Conservation (phyloP, 2,329 filamentous ascomycete genomes). For the Nannizziopsis barbatae region DNA sequence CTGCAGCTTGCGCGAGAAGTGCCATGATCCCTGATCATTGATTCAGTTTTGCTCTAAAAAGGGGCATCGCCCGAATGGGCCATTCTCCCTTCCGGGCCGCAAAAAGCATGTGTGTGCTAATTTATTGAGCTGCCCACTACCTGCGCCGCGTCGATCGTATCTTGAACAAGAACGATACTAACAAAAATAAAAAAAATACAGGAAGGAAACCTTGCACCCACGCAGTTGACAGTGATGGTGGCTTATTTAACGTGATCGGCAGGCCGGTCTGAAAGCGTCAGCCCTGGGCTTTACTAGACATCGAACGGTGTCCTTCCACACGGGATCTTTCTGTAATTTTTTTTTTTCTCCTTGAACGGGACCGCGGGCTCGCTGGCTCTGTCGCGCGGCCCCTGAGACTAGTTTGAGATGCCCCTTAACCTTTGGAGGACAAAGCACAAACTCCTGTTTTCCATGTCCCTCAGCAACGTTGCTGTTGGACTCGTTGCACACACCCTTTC, state of each 20-base stretch:
- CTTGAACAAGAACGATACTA: no score
- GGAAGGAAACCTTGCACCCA: no score
- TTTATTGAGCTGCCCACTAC: not conserved
- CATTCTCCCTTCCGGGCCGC: slow-evolving; percentile 4
- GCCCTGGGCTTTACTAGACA: not conserved
- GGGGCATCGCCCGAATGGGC: not conserved
- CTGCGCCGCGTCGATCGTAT: not conserved
- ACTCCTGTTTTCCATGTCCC: not conserved
- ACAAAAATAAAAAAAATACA: no score
- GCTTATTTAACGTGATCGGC: slow-evolving; percentile 1
- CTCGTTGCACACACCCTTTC: no score
- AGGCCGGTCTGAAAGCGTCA: not conserved
- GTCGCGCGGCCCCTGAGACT: no score
- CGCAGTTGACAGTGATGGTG: no score
- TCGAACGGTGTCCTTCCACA: not conserved
- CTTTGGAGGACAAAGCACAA: not conserved
- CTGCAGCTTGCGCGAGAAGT: no score
- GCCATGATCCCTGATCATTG: no score
- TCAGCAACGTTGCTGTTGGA: no score
- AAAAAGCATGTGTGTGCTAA: not conserved
- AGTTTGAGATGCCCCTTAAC: not conserved
- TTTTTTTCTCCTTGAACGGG: not conserved
- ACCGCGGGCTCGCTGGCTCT: not conserved
- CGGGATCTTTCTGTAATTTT: not conserved
- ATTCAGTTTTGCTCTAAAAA: not conserved